phyloP scores from a whole-genome alignment of 1,139 yeast species.

The Casaregolazyma lundiana region DNA sequence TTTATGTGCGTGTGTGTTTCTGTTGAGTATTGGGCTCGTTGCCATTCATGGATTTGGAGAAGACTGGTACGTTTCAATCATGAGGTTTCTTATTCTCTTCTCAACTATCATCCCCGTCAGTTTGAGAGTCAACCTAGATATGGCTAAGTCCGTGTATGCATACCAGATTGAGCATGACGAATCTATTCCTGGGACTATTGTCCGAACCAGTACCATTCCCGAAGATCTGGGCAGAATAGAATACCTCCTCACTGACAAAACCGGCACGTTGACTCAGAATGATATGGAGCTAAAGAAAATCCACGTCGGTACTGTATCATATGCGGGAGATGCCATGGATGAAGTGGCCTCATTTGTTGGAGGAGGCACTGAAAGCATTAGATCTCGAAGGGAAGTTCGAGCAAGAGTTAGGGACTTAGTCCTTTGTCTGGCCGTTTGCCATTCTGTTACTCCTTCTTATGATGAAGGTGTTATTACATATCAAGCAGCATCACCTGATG shows the following conservation, averaged over 20 bases:
- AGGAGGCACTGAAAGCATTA: conserved; percentile 29
- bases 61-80: conserved; percentile 82
- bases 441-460: conserved; percentile 86
- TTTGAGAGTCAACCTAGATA: conserved; percentile 85
- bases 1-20: conserved; percentile 78
- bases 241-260: conserved; percentile 86
- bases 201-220: conserved; percentile 94
- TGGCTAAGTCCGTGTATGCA: conserved; percentile 95
- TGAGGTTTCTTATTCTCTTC: conserved; percentile 85
- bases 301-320: conserved; percentile 88
- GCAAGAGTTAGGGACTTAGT: conserved; percentile 74
- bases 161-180: conserved; percentile 87
- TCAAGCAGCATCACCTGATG: conserved; percentile 99
- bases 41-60: conserved; percentile 71
- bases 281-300: conserved; percentile 96
- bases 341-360: conserved; percentile 70
- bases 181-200: conserved; percentile 80
- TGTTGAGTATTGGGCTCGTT: conserved; percentile 72
- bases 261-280: conserved; percentile 96
- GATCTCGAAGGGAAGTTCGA: conserved; percentile 62
- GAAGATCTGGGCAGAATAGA: conserved; percentile 97
- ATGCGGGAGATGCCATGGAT: conserved; percentile 89
- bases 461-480: conserved; percentile 64
- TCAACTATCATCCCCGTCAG: conserved; percentile 96
- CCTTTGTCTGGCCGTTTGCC: conserved; percentile 83